Evolutionary conservation across 2,329 filamentous ascomycete genomes (phyloP), one percentile per base, ranked within the genome.

Genomic region (Sclerotinia sclerotiorum): DNA sequence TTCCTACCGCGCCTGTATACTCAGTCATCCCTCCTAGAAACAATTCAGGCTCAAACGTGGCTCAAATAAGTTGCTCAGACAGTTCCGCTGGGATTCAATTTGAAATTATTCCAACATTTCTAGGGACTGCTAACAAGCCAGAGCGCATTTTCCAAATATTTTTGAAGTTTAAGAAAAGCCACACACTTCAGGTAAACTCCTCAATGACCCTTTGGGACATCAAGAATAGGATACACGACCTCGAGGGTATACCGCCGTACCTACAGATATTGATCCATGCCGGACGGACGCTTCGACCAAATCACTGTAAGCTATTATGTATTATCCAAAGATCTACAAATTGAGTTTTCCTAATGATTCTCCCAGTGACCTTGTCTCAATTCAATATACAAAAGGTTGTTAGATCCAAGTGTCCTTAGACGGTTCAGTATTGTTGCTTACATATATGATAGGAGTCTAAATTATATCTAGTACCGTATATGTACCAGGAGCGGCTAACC

Each of bases 121-220:
- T 61, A n/a, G 27, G 24, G 2, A 24, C 42, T 24, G n/a, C 5
- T 10, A 42, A n/a, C 39, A 32, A 15, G 4, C 32, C 42, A 39
- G 2, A 17, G n/a, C 10, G 57, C 44, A 52, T 24, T 63, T 35
- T 70, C 71, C 89, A n/a, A 21, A 3, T 49, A 49, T 97, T 97
- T 90, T 93, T 97, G 85, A 97, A 97, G 90, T 88, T 92, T 97
- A 81, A 94, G 85, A 97, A 97, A 91, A 97, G 93, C 83, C 97
- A 97, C 88, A 97, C 93, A 84, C 90, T 97, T 80, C 92, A 96
- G 89, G 93, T 97, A 82, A 93, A 97, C 89, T 95, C 92, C 80
- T 92, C 88, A 81, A 93, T 97, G 85, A 97, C 93, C 80, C 97
- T 97, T 86, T 93, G 97, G 89, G 97, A 97, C 88, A 92, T 97